Evolutionary conservation across 2,329 filamentous ascomycete species (phyloP), one percentile per base, ranked within the genome.

Genomic region (Falciphora oryzae): DNA sequence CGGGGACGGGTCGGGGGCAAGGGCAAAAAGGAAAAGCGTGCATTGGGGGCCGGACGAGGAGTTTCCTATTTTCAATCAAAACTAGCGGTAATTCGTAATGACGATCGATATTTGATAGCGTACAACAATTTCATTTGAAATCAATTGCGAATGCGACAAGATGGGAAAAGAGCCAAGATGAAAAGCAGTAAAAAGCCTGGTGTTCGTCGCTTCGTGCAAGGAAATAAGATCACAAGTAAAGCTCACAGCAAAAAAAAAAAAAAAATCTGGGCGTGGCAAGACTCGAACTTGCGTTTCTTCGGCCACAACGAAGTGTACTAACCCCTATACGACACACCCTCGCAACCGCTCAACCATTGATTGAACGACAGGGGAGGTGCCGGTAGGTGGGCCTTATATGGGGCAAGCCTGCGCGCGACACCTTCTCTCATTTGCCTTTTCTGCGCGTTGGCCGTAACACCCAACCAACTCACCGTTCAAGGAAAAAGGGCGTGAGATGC

Each of bases 241-340:
- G n/a, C n/a, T n/a, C n/a, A n/a, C n/a, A 59, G 2, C 27, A 56
- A 62, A 62, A 53, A 53, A 25, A 53, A 22, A 29, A 53, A 29
- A 63, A 65, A 53, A 65, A 62, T 64, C 53, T 65, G 59, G 58
- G 63, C 31, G 62, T 63, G 62, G 56, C 62, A 59, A 59, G 62
- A 63, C 56, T 63, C 62, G 62, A 63, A 63, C 62, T 59, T 59
- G 62, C 56, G 57, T 59, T 59, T 63, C 62, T 50, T 59, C 62
- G 56, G 62, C 62, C 62, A 63, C 62, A 63, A 63, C 56, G 57
- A 57, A 35, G 62, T 63, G 62, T 63, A 63, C 61, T 63, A 63
- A 63, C 62, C 62, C 56, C 56, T 63, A 63, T 63, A 63, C 62
- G 56, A 63, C 62, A 63, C 62, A 63, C 62, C 62, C 62, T 63